phyloP scores from a whole-genome alignment of 1,284 basidiomycete species.

The Amylostereum areolatum region DNA sequence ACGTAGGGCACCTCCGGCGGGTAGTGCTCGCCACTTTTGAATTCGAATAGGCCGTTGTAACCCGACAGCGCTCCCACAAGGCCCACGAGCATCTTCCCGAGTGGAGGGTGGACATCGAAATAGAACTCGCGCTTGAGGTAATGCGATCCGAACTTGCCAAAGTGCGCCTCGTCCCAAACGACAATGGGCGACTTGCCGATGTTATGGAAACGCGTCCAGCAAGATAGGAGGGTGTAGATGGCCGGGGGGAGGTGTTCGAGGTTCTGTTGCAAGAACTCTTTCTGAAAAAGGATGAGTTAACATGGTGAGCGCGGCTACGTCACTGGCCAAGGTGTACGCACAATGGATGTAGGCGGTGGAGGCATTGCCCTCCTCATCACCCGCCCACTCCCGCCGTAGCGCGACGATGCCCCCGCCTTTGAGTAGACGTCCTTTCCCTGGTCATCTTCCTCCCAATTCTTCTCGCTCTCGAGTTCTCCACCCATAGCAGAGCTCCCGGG shows the following conservation, averaged over 20 bases:
- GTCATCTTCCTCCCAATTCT: slow-evolving; percentile 44
- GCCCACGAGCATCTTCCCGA: slow-evolving; percentile 98
- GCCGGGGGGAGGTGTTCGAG: slow-evolving; percentile 77
- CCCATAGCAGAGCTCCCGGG: slow-evolving; percentile 31
- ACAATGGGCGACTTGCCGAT: slow-evolving; percentile 88
- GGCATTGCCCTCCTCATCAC: slow-evolving; percentile 44
- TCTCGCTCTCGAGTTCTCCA: slow-evolving; percentile 30
- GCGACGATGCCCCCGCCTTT: slow-evolving; percentile 47
- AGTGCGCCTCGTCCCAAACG: slow-evolving; percentile 99
- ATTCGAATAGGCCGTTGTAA: slow-evolving; percentile 90
- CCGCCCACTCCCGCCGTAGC: slow-evolving; percentile 54
- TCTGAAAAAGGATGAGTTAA: slow-evolving; percentile 31
- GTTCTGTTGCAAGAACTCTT: slow-evolving; percentile 79
- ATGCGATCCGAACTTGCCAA: slow-evolving; percentile 95
- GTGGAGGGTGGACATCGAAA: slow-evolving; percentile 95
- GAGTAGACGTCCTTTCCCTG: slow-evolving; percentile 71
- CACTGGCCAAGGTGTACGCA: slow-evolving; percentile 30
- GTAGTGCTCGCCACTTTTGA: slow-evolving; percentile 89
- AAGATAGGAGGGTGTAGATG: slow-evolving; percentile 88
- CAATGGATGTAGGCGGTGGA: slow-evolving; percentile 68
- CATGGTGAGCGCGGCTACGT: slow-evolving; percentile 4
- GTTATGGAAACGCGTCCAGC: slow-evolving; percentile 91
- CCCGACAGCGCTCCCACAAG: slow-evolving; percentile 88
- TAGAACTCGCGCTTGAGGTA: slow-evolving; percentile 97
- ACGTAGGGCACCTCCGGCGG: slow-evolving; percentile 86